Conservation (phyloP, 164 flowering plant species). For the Aristolochia californica region DNA sequence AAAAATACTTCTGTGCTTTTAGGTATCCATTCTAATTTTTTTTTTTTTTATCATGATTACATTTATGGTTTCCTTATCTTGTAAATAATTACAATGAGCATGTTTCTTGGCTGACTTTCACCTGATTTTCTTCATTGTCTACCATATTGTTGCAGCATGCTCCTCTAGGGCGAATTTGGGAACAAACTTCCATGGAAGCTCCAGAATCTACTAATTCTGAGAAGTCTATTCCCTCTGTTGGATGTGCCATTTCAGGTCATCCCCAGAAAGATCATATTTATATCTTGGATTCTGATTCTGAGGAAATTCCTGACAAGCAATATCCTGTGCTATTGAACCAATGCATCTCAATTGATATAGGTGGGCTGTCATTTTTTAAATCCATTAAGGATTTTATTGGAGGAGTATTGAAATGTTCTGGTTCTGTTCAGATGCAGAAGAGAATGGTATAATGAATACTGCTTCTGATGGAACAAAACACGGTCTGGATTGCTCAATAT, state of each 20-base stretch:
- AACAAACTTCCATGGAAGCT: slow-evolving; percentile 40
- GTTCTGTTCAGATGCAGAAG: neutral
- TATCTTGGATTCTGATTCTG: slow-evolving; percentile 20
- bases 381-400: no score
- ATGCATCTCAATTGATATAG: slow-evolving; percentile 12
- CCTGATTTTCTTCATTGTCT: neutral
- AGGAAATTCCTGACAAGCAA: slow-evolving; percentile 12
- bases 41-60: no score
- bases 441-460: no score
- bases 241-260: slow-evolving; percentile 41
- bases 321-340: slow-evolving; percentile 14
- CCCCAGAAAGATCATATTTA: slow-evolving; percentile 41
- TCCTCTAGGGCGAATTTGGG: slow-evolving; percentile 40
- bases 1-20: no score
- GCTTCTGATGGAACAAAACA: slow-evolving; percentile 10
- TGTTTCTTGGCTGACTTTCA: no score
- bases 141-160: slow-evolving; percentile 27
- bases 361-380: slow-evolving; percentile 7
- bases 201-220: slow-evolving; percentile 23
- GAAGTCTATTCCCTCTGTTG: slow-evolving; percentile 31
- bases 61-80: no score
- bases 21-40: no score
- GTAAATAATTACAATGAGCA: no score
- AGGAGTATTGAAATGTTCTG: no score
- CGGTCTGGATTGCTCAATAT: slow-evolving; percentile 13